Percentiles rank a stretch among this genome's conserved stretches.
Evolutionary conservation across 805 yeast species (phyloP).

Genomic region (Spathaspora arborariae): DNA sequence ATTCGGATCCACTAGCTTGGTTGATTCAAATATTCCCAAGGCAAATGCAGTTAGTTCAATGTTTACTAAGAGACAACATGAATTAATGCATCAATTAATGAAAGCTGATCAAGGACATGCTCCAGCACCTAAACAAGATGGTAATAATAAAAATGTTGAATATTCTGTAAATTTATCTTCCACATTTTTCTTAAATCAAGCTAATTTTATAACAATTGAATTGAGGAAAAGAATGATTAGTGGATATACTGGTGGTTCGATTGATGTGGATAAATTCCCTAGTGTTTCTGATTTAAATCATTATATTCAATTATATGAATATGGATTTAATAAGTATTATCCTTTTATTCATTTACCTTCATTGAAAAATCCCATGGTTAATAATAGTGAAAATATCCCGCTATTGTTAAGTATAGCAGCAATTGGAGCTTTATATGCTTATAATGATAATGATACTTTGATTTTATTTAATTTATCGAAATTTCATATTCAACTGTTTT

Average conservation of each 20-base stretch:
- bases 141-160: constrained; percentile 2
- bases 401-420: constrained; percentile 78
- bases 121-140: background rate
- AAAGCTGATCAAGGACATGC: background rate
- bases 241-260: constrained; percentile 12
- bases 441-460: constrained; percentile 73
- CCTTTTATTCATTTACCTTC: constrained; percentile 78
- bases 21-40: constrained; percentile 3
- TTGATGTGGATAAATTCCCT: constrained; percentile 62
- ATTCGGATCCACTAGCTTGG: constrained; percentile 5
- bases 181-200: constrained; percentile 8
- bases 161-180: constrained; percentile 3
- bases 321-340: constrained; percentile 76
- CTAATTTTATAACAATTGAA: constrained; percentile 37
- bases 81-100: constrained; percentile 7
- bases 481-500: constrained; percentile 59
- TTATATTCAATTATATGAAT: constrained; percentile 69
- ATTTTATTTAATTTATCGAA: constrained; percentile 66
- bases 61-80: constrained; percentile 3
- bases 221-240: constrained; percentile 51
- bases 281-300: constrained; percentile 70
- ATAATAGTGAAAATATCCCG: constrained; percentile 52
- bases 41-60: constrained; percentile 1
- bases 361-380: constrained; percentile 38
- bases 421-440: constrained; percentile 83